Percentiles rank a stretch among this genome's conserved stretches.
Evolutionary conservation across 164 flowering plant genomes (phyloP).

Genomic region (Stephania japonica): DNA sequence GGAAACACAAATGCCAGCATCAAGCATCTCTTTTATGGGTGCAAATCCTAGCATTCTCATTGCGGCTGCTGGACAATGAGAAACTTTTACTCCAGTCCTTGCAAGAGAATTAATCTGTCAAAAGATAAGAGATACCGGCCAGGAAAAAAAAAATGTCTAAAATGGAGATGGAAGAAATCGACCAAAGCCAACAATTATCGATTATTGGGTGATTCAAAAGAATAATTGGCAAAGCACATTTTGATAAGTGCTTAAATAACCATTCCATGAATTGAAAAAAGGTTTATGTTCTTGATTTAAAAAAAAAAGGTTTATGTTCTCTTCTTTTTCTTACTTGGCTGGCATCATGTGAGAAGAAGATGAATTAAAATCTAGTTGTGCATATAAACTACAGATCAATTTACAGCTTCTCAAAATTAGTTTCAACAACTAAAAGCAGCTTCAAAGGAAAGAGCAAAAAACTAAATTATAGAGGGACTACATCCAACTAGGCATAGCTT

Average conservation of each 20-base stretch:
- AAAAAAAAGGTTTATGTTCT: not conserved
- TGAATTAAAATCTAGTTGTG: not conserved
- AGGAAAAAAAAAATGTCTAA: not conserved
- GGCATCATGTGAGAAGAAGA: not conserved
- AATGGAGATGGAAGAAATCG: not conserved
- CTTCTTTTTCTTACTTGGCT: not conserved
- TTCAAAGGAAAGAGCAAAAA: not conserved
- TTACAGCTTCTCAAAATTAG: not conserved
- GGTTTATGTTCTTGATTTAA: not conserved
- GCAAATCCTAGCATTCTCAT: slow-evolving; percentile 97
- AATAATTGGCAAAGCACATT: too few species aligned
- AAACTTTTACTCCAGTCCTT: slow-evolving; percentile 67
- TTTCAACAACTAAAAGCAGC: not conserved
- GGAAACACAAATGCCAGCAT: slow-evolving; percentile 78
- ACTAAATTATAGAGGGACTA: not conserved
- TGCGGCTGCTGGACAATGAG: slow-evolving; percentile 94
- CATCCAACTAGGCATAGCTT: not conserved
- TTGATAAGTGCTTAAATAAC: not conserved
- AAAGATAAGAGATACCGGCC: not conserved
- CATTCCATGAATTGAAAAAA: not conserved
- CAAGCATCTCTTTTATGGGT: slow-evolving; percentile 76
- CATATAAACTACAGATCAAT: not conserved
- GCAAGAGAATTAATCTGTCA: slow-evolving; percentile 63
- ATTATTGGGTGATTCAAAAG: too few species aligned
- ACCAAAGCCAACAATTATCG: not conserved